phyloP scores from a whole-genome alignment of 2,329 filamentous ascomycete genomes.

The Apiospora sp. region DNA sequence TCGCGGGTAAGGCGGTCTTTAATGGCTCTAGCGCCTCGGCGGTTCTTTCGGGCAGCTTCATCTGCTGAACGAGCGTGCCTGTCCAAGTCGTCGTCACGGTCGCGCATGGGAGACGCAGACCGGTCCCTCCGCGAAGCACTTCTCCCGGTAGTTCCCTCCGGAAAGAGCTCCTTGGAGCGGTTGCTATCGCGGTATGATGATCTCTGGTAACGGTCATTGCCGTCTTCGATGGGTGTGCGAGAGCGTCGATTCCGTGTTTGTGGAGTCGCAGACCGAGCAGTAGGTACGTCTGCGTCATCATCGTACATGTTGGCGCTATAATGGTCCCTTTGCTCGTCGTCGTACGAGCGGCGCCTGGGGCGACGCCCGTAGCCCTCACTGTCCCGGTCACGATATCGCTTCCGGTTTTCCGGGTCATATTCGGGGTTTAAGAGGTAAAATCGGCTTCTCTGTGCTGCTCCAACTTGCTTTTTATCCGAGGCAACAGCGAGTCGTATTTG shows the following conservation, averaged over 20 bases:
- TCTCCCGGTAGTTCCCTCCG: constrained; percentile 45
- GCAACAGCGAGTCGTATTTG: constrained; percentile 77
- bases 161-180: constrained; percentile 70
- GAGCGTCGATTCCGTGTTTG: constrained; percentile 45
- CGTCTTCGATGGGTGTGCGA: constrained; percentile 40
- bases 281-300: constrained; percentile 61
- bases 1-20: constrained; percentile 50
- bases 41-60: constrained; percentile 47
- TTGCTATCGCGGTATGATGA: constrained; percentile 49
- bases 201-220: constrained; percentile 30
- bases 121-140: constrained; percentile 49
- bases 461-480: constrained; percentile 80
- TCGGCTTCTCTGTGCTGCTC: constrained; percentile 81
- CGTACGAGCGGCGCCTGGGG: constrained; percentile 44
- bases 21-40: constrained; percentile 53
- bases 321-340: constrained; percentile 59
- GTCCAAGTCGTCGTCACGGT: constrained; percentile 50
- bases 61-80: constrained; percentile 45
- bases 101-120: constrained; percentile 60
- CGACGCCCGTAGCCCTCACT: constrained; percentile 39
- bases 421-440: constrained; percentile 95
- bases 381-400: constrained; percentile 69
- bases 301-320: constrained; percentile 87
- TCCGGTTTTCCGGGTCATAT: constrained; percentile 79
- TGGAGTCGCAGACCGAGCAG: constrained; percentile 40